Base-by-base conservation (phyloP, 768 basidiomycete genomes). In the Russula compacta region DNA sequence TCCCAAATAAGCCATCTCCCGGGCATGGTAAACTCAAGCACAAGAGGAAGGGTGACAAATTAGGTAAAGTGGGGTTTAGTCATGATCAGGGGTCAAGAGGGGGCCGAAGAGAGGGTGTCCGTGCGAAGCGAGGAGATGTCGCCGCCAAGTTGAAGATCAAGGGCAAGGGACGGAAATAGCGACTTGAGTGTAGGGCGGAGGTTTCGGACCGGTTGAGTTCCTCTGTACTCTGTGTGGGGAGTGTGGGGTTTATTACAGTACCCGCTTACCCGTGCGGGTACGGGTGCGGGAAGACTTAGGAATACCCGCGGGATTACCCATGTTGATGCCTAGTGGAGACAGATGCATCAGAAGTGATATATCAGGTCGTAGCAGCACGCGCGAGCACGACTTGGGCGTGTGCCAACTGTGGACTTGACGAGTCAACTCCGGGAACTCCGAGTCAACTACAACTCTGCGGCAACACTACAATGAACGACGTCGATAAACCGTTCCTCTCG, bases 111-210 rank as follows among this genome's bases (percentile, higher is more conserved):
- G 88, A 88, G 73, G 86, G 87, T 3, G 79, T 82, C 29, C 77
- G 83, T 63, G 81, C 86, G 38, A 84, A 81, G 70, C 85, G 82
- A 70, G 80, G 79, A 14, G 85, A 85, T 67, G 72, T 73, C n/a
- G n/a, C n/a, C 24, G 72, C 82, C 38, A 78, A 80, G 72, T 82
- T 39, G n/a, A 79, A 80, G 15, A 61, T 61, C 55, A 76, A 80
- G 29, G 74, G 78, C 64, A 84, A 83, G 70, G 81, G 77, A 67
- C 75, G 74, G 65, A 67, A 66, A 51, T 64, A 58, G 38, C n/a
- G 6, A 36, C 1, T n/a, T 10, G 17, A 1, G 21, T 24, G 21
- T 21, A 21, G 4, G 8, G 46, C 12, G 21, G 46, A 46, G 9
- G 0, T 36, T 21, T 35, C 61, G 61, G 61, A 14, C 61, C 61